phyloP scores from a whole-genome alignment of 805 yeast genomes.

The Ogataea pilisensis region DNA sequence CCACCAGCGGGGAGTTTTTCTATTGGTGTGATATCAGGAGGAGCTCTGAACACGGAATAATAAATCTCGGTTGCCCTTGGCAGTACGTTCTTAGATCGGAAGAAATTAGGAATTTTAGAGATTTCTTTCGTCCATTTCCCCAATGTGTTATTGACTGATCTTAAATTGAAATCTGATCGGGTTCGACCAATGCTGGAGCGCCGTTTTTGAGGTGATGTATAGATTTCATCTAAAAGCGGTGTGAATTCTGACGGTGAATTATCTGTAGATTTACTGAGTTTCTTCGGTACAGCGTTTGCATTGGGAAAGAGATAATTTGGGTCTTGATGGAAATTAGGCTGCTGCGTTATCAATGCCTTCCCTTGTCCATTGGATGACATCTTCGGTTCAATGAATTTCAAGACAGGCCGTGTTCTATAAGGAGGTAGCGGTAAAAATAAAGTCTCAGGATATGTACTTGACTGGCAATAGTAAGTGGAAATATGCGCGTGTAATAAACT shows the following conservation, averaged over 20 bases:
- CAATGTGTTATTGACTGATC: conserved; percentile 9
- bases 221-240: neutral
- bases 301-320: neutral
- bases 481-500: no score
- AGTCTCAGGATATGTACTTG: no score
- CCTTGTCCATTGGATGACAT: no score
- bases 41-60: conserved; percentile 51
- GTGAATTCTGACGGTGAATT: conserved; percentile 1
- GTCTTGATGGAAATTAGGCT: neutral
- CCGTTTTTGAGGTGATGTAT: neutral
- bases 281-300: neutral
- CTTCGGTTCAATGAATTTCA: no score
- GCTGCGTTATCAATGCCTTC: neutral
- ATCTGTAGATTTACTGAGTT: neutral
- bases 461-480: no score
- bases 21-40: conserved; percentile 29
- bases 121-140: conserved; percentile 18
- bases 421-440: no score
- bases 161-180: conserved; percentile 6
- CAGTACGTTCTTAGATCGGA: conserved; percentile 15
- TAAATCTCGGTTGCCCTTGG: conserved; percentile 38
- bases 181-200: neutral
- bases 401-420: no score
- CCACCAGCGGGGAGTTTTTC: conserved; percentile 24
- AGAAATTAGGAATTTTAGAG: conserved; percentile 10